Base-by-base conservation (phyloP, 2,329 filamentous ascomycete genomes). In the Fusarium miscanthi region DNA sequence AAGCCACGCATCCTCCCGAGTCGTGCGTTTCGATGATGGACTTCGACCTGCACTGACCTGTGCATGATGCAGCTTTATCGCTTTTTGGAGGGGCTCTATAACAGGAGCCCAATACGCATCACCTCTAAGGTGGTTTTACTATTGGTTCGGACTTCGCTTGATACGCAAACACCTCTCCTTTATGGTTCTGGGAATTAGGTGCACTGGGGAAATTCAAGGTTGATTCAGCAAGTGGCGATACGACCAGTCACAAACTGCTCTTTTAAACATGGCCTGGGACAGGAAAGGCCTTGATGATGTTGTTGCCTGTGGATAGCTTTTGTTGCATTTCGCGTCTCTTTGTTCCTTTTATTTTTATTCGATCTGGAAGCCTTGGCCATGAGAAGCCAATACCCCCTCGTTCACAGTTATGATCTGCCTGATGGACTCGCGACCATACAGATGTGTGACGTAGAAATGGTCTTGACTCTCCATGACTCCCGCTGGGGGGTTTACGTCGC, bases 1-100 rank as follows among this genome's bases (percentile, higher is more conserved):
- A 53, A 79, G 79, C 68, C 81, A 82, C 74, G 77, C 80, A 73
- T 82, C 82, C 73, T 66, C 79, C 71, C 80, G 81, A 75, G 81
- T 78, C 72, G 83, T 85, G 59, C 83, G 82, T 70, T 85, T 85
- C 69, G 82, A 78, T 72, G 83, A 85, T 62, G 80, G 79, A 68
- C 75, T 79, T 67, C 81, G 81, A 72, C 78, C 80, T 60, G 78
- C 78, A 72, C 74, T 84, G 69, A 77, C 81, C 48, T 82, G 80
- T 72, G 83, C 82, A 72, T 85, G 77, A 84, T 73, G 69, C 74
- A 67, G 71, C 59, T 59, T 70, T 48, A 76, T 61, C 61, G 68
- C 64, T 70, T 71, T 63, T 76, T 58, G 64, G 76, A 74, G 54
- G 63, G 63, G 59, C 56, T 66, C 70, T 58, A 53, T 33, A 41